These are phyloP conservation scores for Barnettozyma siamensis DNA, from an alignment of 805 yeast species.

Conservation along the genomic window DNA sequence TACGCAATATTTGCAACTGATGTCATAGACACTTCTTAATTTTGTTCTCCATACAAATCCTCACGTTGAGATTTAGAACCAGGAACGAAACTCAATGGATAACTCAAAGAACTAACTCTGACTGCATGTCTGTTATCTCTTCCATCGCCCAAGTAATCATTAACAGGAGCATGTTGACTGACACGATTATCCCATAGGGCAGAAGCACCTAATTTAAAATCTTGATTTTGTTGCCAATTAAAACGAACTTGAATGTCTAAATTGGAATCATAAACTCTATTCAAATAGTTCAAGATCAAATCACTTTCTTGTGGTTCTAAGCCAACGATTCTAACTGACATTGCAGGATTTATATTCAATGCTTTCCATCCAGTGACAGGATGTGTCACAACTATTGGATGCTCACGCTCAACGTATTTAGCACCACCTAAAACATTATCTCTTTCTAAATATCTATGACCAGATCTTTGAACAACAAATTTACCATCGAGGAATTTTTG, in stretches of 20 bases:
- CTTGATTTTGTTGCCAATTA: conserved; percentile 38
- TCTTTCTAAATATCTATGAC: conserved; percentile 35
- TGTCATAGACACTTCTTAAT: no score
- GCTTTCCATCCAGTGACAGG: conserved; percentile 62
- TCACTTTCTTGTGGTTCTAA: conserved; percentile 44
- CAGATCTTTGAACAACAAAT: conserved; percentile 38
- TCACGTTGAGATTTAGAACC: conserved; percentile 44
- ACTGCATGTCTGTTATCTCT: conserved; percentile 36
- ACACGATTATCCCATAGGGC: conserved; percentile 60
- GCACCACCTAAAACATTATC: conserved; percentile 41
- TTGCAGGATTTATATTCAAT: conserved; percentile 42
- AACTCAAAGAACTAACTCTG: conserved; percentile 42
- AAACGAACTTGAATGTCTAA: conserved; percentile 51
- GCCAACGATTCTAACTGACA: conserved; percentile 45
- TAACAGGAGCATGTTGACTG: conserved; percentile 46
- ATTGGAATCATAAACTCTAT: conserved; percentile 39
- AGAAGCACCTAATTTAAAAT: conserved; percentile 37
- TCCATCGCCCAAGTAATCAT: conserved; percentile 30
- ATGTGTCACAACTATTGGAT: conserved; percentile 53
- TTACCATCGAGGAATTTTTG: conserved; percentile 48
- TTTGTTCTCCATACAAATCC: conserved; percentile 25
- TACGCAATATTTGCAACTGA: no score
- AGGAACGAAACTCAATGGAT: conserved; percentile 39
- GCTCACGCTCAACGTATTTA: conserved; percentile 43
- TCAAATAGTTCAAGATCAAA: conserved; percentile 39